A percentile compares a stretch with the other conserved stretches of the same genome.
Conservation (phyloP, 768 basidiomycete species). For the Xerocomellus chrysenteron region DNA sequence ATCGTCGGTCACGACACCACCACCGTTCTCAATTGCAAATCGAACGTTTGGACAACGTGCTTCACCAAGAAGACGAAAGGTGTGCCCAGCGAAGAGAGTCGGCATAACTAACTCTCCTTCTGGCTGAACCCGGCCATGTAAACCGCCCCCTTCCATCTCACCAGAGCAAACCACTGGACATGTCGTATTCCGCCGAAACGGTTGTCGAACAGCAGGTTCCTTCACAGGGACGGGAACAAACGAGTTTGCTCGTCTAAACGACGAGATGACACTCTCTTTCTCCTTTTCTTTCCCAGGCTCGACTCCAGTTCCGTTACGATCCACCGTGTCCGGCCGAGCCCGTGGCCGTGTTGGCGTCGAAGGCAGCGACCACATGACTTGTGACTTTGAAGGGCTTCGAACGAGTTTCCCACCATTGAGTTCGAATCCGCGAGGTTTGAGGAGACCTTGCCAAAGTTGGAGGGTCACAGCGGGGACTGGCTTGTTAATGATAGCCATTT, state of each 20-base stretch:
- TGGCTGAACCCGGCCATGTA: background rate
- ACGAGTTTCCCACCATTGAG: slow-evolving; percentile 56
- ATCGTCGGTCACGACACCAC: slow-evolving; percentile 42
- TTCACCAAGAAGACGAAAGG: slow-evolving; percentile 65
- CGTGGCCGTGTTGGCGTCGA: slow-evolving; percentile 17
- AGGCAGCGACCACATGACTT: slow-evolving; percentile 20
- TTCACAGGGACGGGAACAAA: slow-evolving; percentile 46
- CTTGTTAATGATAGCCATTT: slow-evolving; percentile 54
- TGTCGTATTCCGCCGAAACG: slow-evolving; percentile 47
- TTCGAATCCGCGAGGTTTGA: slow-evolving; percentile 66
- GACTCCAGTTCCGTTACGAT: background rate
- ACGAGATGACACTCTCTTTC: slow-evolving; percentile 47
- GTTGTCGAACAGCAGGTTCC: slow-evolving; percentile 34
- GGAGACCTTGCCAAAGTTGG: slow-evolving; percentile 69
- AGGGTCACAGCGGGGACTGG: slow-evolving; percentile 63
- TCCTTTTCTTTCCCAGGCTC: slow-evolving; percentile 17
- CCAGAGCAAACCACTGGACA: slow-evolving; percentile 10
- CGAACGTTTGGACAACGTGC: slow-evolving; percentile 58
- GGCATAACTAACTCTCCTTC: background rate
- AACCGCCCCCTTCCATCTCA: slow-evolving; percentile 20
- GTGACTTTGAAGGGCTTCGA: slow-evolving; percentile 56
- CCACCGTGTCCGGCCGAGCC: background rate
- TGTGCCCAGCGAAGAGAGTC: slow-evolving; percentile 53
- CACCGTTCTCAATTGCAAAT: slow-evolving; percentile 61
- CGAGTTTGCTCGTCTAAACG: slow-evolving; percentile 63